Conservation (phyloP, 2,329 filamentous ascomycete genomes). For the Macrophomina tecta region DNA sequence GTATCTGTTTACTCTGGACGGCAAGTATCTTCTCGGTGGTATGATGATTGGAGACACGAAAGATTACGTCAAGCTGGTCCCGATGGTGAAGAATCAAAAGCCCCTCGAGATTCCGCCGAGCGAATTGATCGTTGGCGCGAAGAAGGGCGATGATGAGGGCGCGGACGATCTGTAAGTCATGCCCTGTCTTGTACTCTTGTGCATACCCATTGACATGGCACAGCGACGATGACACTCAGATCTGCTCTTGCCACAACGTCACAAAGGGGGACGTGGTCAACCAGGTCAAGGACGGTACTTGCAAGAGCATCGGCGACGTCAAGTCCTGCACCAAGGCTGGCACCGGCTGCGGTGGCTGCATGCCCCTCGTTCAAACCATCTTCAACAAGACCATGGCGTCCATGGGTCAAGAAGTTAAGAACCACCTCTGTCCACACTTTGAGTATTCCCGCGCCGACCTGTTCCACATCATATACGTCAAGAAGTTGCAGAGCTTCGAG, state of each 20-base stretch:
- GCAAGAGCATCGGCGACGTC: constrained; percentile 80
- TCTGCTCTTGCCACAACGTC: constrained; percentile 94
- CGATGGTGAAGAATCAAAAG: constrained; percentile 85
- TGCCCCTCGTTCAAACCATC: constrained; percentile 86
- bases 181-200: background rate
- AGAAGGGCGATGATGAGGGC: constrained; percentile 74
- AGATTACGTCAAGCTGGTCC: constrained; percentile 88
- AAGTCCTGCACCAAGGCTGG: constrained; percentile 92
- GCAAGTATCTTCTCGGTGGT: constrained; percentile 88
- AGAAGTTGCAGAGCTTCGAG: constrained; percentile 72
- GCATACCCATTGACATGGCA: constrained; percentile 29
- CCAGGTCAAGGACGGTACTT: constrained; percentile 75
- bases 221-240: constrained; percentile 79
- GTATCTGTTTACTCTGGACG: constrained; percentile 87
- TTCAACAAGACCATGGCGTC: constrained; percentile 87
- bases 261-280: constrained; percentile 80
- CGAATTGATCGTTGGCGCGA: constrained; percentile 81
- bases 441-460: constrained; percentile 82
- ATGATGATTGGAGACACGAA: constrained; percentile 97
- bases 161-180: constrained; percentile 67
- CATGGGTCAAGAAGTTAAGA: constrained; percentile 86
- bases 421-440: constrained; percentile 85
- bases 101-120: constrained; percentile 77
- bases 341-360: constrained; percentile 87
- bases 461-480: constrained; percentile 88